Conservation (phyloP, 768 basidiomycete species). For the Naganishia onofrii region DNA sequence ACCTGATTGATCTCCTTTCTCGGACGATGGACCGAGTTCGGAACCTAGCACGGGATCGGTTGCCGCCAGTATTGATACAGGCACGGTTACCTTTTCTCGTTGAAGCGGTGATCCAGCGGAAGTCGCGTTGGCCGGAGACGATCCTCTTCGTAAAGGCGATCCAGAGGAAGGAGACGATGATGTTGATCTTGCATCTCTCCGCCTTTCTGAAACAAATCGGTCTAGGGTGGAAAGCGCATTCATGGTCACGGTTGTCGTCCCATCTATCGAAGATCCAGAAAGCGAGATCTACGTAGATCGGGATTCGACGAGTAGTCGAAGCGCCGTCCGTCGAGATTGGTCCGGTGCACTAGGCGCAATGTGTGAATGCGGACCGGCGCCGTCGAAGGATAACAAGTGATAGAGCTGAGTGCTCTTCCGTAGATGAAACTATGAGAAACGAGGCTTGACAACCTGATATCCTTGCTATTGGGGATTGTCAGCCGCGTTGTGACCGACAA, state of each 20-base stretch:
- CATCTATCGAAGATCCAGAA: background rate
- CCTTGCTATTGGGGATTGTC: constrained; percentile 1
- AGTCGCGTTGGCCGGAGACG: background rate
- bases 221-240: constrained; percentile 19
- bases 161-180: background rate
- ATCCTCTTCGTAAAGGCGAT: background rate
- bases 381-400: background rate
- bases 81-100: constrained; percentile 1
- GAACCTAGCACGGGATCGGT: constrained; percentile 4
- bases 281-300: background rate
- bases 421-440: background rate
- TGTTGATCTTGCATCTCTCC: background rate
- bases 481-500: background rate
- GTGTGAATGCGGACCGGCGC: background rate
- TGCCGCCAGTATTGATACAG: constrained; percentile 6
- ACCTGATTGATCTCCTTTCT: background rate
- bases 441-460: background rate
- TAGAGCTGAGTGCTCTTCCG: background rate
- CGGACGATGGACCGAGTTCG: background rate
- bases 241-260: background rate
- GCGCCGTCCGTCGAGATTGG: background rate
- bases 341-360: background rate
- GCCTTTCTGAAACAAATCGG: constrained; percentile 8
- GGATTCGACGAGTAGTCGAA: background rate
- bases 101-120: background rate